Percentiles rank a stretch among this genome's conserved stretches.
These are phyloP conservation scores for Rosa chinensis DNA, from an alignment of 306 rosid genomes.

Conservation along the genomic window DNA sequence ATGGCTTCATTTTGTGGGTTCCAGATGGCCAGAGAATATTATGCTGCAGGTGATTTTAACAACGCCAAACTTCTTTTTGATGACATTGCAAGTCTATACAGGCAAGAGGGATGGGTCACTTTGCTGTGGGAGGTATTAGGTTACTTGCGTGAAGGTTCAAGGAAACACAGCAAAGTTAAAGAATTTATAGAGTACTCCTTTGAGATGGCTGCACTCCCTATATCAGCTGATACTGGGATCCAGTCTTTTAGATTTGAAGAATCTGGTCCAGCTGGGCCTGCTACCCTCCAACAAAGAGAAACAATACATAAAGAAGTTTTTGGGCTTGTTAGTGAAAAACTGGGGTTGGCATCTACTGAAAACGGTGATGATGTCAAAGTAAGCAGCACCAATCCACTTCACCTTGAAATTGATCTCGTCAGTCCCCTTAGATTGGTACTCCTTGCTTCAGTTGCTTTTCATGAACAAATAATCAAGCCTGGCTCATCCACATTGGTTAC, in stretches of 20 bases:
- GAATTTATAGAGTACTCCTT: constrained; percentile 90
- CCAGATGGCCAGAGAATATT: constrained; percentile 86
- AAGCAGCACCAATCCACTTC: constrained; percentile 52
- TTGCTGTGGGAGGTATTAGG: constrained; percentile 94
- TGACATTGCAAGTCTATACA: constrained; percentile 70
- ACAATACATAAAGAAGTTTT: constrained; percentile 72
- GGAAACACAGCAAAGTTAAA: constrained; percentile 55
- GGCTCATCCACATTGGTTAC: constrained; percentile 60
- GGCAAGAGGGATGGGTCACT: constrained; percentile 95
- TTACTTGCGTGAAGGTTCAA: constrained; percentile 81
- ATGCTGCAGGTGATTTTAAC: constrained; percentile 59
- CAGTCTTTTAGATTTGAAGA: constrained; percentile 52
- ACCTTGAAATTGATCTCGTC: constrained; percentile 85
- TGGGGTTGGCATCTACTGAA: constrained; percentile 43
- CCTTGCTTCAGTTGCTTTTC: constrained; percentile 94
- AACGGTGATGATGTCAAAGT: constrained; percentile 46
- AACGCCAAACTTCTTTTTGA: constrained; percentile 68
- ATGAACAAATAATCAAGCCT: constrained; percentile 80
- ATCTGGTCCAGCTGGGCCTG: constrained; percentile 81
- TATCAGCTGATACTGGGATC: constrained; percentile 54
- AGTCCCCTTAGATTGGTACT: constrained; percentile 90
- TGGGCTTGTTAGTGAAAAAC: constrained; percentile 52
- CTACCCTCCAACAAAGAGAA: constrained; percentile 66
- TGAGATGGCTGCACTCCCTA: constrained; percentile 93
- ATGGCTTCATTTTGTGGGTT: constrained; percentile 77